phyloP scores from a whole-genome alignment of 2,329 filamentous ascomycete species.

The Penicillium sp. region DNA sequence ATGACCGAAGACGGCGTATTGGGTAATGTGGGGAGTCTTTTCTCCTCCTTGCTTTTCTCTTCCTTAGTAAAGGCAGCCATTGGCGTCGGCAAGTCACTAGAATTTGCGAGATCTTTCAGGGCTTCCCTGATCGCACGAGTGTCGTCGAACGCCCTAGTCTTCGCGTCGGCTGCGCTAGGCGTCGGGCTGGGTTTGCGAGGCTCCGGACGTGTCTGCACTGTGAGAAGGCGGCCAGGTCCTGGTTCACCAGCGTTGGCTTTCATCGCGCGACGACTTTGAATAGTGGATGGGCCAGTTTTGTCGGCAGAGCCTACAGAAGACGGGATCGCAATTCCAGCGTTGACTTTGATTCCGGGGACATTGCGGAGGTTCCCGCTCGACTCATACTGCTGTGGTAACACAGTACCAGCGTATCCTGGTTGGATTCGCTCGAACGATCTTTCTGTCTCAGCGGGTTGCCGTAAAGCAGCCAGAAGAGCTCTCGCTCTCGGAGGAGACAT shows the following conservation, averaged over 20 bases:
- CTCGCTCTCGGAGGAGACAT: constrained; percentile 37
- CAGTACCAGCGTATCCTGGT: constrained; percentile 8
- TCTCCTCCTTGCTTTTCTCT: constrained; percentile 42
- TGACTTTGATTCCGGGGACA: constrained; percentile 16
- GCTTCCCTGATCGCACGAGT: constrained; percentile 12
- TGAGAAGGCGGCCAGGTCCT: constrained; percentile 28
- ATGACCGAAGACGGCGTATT: constrained; percentile 47
- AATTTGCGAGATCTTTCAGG: constrained; percentile 7
- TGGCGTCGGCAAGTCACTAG: constrained; percentile 25
- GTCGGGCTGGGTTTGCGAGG: constrained; percentile 8
- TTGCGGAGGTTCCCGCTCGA: constrained; percentile 12
- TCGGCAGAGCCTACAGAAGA: constrained; percentile 8
- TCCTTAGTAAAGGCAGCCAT: constrained; percentile 30
- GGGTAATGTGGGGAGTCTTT: constrained; percentile 43
- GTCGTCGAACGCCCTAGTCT: constrained; percentile 14
- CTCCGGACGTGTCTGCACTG: constrained; percentile 26
- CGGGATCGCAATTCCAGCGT: constrained; percentile 8
- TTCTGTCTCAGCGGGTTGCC: constrained; percentile 29
- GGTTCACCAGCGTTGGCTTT: constrained; percentile 29
- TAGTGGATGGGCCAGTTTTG: constrained; percentile 24
- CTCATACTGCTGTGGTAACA: constrained; percentile 3
- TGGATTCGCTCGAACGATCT: constrained; percentile 10
- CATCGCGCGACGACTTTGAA: constrained; percentile 39
- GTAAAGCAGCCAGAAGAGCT: constrained; percentile 38
- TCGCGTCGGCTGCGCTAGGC: constrained; percentile 12